Conservation (phyloP, 78 protist species). For the Chrysochromulina tobinii region DNA sequence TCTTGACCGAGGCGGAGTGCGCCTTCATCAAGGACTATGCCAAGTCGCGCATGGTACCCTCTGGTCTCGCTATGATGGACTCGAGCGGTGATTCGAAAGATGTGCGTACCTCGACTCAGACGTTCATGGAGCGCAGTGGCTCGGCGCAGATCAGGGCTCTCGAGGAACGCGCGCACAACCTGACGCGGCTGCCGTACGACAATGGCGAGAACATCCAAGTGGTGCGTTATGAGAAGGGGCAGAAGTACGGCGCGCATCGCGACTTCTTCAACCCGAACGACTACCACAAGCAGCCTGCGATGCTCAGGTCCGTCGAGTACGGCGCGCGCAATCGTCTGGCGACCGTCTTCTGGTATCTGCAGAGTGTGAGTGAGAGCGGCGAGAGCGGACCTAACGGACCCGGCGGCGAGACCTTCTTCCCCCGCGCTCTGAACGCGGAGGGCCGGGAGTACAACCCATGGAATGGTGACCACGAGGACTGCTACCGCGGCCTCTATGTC, state of each 20-base stretch:
- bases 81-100: background rate
- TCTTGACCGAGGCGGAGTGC: constrained; percentile 6
- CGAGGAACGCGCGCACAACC: constrained; percentile 29
- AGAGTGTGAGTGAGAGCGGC: background rate
- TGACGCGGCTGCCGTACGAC: constrained; percentile 28
- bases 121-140: constrained; percentile 11
- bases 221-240: background rate
- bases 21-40: constrained; percentile 9
- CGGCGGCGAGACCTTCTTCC: constrained; percentile 30
- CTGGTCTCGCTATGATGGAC: background rate
- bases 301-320: constrained; percentile 1
- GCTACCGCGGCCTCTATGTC: constrained; percentile 23
- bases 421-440: constrained; percentile 4
- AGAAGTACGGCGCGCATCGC: constrained; percentile 33
- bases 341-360: constrained; percentile 6
- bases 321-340: constrained; percentile 22
- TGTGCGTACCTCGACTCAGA: constrained; percentile 31
- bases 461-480: constrained; percentile 30
- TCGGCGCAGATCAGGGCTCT: background rate
- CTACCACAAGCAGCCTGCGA: background rate
- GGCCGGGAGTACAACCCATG: constrained; percentile 9
- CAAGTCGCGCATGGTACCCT: background rate
- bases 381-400: background rate
- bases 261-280: constrained; percentile 19
- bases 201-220: constrained; percentile 23